Base-by-base conservation (phyloP, 179 eudicot genomes). In the Heliamphora pulchella region DNA sequence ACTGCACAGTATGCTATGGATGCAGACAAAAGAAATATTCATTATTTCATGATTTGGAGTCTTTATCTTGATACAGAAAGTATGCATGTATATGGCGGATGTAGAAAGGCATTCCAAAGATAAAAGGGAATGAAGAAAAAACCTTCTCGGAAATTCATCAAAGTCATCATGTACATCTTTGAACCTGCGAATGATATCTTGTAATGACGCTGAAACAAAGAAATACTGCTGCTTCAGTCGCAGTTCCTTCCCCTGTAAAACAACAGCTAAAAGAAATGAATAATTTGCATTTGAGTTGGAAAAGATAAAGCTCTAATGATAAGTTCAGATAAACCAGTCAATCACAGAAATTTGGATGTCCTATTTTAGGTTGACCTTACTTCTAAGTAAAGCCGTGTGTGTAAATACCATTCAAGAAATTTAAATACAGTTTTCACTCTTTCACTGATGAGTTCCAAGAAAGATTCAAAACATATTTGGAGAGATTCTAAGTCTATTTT, bases 181-280 rank as follows among this genome's bases (percentile, higher is more conserved):
- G 67, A 83, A 83, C 74, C 85, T 67, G 50, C 85, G 76, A 62
- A 83, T 83, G 44, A 83, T 83, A 46, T 83, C 85, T 83, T 83
- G 85, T 71, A 83, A 18, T 31, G 85, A 83, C 70, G 85, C 85
- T 69, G 85, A 83, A 18, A 83, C 85, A 70, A 83, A 83, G 80
- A 83, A 80, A 75, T 83, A 83, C 58, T 83, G 85, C 63, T 83
- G 85, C 80, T 83, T 83, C 31, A 83, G 58, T 39, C 85, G 82
- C 80, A 83, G 62, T 76, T 83, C 85, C 78, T 83, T 83, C 2
- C 85, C 85, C 85, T 83, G 80, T 70, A 74, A 54, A 22, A 68
- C 63, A 78, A 69, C 81, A 78, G 71, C 14, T 3, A 20, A 71
- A 71, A 48, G 14, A 71, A 50, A n/a, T 9, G 58, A 71, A 8